phyloP scores from a whole-genome alignment of 2,329 filamentous ascomycete species.

The Dactylellina parvicollis region DNA sequence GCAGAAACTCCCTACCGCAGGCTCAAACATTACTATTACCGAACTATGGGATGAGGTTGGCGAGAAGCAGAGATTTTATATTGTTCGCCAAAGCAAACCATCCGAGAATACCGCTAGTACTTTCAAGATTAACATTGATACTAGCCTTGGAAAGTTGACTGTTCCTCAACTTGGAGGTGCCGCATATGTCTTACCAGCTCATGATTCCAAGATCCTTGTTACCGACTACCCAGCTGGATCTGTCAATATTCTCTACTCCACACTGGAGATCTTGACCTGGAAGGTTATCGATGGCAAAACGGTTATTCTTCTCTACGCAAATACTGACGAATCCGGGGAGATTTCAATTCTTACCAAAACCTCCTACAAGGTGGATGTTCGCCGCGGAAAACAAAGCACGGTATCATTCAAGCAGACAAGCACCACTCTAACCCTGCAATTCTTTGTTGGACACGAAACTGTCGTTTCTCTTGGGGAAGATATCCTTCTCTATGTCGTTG shows the following conservation, averaged over 20 bases:
- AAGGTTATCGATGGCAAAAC: conserved; percentile 71
- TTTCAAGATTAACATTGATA: conserved; percentile 58
- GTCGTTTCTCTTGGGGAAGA: conserved; percentile 65
- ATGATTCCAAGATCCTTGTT: conserved; percentile 67
- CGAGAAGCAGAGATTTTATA: conserved; percentile 53
- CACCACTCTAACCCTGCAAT: conserved; percentile 59
- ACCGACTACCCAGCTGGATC: conserved; percentile 73
- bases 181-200: conserved; percentile 64
- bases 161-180: conserved; percentile 70
- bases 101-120: conserved; percentile 55
- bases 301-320: conserved; percentile 73
- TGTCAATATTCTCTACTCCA: conserved; percentile 72
- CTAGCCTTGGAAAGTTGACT: conserved; percentile 57
- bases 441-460: conserved; percentile 62
- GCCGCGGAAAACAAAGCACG: conserved; percentile 61
- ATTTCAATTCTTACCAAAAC: conserved; percentile 64
- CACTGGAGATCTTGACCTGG: conserved; percentile 76
- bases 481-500: conserved; percentile 69
- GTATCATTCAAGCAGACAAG: conserved; percentile 59
- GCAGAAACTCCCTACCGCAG: conserved; percentile 36
- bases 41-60: conserved; percentile 55
- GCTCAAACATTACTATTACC: conserved; percentile 48
- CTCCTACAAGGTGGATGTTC: conserved; percentile 59
- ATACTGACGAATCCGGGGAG: conserved; percentile 71
- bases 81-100: conserved; percentile 47